Evolutionary conservation across 306 rosid species (phyloP).

Genomic region (Rosa persica): DNA sequence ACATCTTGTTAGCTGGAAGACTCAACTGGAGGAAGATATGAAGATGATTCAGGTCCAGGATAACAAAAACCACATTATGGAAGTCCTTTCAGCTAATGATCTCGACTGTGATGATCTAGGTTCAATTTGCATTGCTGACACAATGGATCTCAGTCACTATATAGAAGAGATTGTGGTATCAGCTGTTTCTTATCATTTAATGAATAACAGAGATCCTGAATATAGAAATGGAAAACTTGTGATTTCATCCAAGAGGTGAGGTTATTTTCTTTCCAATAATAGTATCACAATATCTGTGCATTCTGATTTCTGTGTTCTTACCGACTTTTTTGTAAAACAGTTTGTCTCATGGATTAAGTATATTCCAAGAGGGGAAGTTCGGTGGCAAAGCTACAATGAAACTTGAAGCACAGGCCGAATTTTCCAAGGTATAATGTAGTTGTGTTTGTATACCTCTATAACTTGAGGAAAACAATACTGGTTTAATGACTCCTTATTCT

Average conservation of each 20-base stretch:
- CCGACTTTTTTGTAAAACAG: slow-evolving; percentile 44
- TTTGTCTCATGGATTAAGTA: slow-evolving; percentile 77
- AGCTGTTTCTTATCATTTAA: slow-evolving; percentile 83
- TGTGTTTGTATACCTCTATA: slow-evolving; percentile 16
- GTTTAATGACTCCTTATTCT: slow-evolving; percentile 9
- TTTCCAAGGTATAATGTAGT: slow-evolving; percentile 60
- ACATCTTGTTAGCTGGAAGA: slow-evolving; percentile 85
- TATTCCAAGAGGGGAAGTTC: slow-evolving; percentile 70
- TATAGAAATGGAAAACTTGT: slow-evolving; percentile 89
- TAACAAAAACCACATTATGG: slow-evolving; percentile 85
- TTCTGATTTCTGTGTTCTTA: slow-evolving; percentile 25
- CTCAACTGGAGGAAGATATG: slow-evolving; percentile 87
- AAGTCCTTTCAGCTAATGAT: slow-evolving; percentile 91
- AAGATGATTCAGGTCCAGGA: slow-evolving; percentile 87
- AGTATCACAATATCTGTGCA: background rate
- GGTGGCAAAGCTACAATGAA: slow-evolving; percentile 51
- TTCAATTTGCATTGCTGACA: slow-evolving; percentile 68
- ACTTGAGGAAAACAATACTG: slow-evolving; percentile 15
- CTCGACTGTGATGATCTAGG: slow-evolving; percentile 90
- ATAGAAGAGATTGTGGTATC: slow-evolving; percentile 96
- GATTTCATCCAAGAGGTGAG: slow-evolving; percentile 73
- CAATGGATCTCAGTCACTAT: slow-evolving; percentile 75
- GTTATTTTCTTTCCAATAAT: slow-evolving; percentile 10
- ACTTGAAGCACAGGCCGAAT: slow-evolving; percentile 54
- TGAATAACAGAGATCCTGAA: slow-evolving; percentile 85